Evolutionary conservation across 2,329 filamentous ascomycete genomes (phyloP).

Genomic region (Arachnomyces sp.): DNA sequence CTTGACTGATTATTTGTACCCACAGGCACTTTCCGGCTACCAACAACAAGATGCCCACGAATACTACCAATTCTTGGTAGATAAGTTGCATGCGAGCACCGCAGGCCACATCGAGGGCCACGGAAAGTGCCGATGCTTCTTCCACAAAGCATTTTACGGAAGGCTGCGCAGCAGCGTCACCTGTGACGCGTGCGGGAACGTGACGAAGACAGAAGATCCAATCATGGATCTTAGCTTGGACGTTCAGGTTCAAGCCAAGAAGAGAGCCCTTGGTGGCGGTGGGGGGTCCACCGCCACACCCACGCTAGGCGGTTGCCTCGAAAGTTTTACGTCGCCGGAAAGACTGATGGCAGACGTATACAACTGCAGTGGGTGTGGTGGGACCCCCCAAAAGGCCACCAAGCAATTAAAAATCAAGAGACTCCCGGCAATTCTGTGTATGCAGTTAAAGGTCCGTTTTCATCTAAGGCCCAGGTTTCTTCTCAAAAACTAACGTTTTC

Average conservation of each 20-base stretch:
- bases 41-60: slow-evolving; percentile 96
- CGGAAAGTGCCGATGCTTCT: slow-evolving; percentile 69
- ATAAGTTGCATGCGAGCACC: slow-evolving; percentile 73
- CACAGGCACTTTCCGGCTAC: slow-evolving; percentile 77
- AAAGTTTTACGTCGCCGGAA: slow-evolving; percentile 80
- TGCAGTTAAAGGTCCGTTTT: slow-evolving; percentile 76
- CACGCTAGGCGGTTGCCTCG: slow-evolving; percentile 66
- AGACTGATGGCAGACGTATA: slow-evolving; percentile 70
- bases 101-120: slow-evolving; percentile 62
- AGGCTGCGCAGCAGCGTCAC: slow-evolving; percentile 86
- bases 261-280: slow-evolving; percentile 32
- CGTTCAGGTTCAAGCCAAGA: slow-evolving; percentile 64
- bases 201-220: slow-evolving; percentile 75
- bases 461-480: neutral
- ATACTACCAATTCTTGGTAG: slow-evolving; percentile 91
- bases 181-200: slow-evolving; percentile 77
- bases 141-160: slow-evolving; percentile 91
- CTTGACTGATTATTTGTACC: neutral
- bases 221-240: slow-evolving; percentile 88
- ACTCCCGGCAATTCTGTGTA: slow-evolving; percentile 79
- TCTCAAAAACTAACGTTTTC: slow-evolving; percentile 3
- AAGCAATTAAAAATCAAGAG: slow-evolving; percentile 79
- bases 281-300: slow-evolving; percentile 37
- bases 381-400: slow-evolving; percentile 64
- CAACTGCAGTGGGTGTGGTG: slow-evolving; percentile 72